Percentiles rank a stretch among this genome's conserved stretches.
These are phyloP conservation scores for Elsinoe australis DNA, from an alignment of 2,329 filamentous ascomycete species.

Conservation along the genomic window DNA sequence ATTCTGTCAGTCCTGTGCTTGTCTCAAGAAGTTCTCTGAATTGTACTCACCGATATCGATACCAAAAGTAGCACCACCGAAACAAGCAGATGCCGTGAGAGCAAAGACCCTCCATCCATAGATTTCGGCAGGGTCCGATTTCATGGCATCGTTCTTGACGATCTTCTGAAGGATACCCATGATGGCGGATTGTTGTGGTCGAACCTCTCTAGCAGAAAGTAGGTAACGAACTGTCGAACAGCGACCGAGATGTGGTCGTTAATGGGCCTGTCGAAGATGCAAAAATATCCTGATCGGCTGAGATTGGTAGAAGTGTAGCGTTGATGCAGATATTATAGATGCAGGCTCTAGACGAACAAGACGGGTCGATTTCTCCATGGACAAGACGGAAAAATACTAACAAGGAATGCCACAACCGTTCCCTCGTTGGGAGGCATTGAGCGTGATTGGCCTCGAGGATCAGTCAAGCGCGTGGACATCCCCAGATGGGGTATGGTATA, in stretches of 20 bases:
- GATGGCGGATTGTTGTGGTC: neutral
- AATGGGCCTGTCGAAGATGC: neutral
- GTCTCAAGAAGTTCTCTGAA: too few species aligned
- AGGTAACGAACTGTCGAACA: too few species aligned
- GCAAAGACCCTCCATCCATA: slow-evolving; percentile 63
- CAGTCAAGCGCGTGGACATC: neutral
- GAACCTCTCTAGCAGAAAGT: neutral
- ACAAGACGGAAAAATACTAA: slow-evolving; percentile 14
- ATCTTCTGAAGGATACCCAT: slow-evolving; percentile 46
- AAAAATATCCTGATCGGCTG: slow-evolving; percentile 1
- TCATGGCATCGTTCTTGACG: slow-evolving; percentile 65
- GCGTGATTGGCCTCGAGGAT: slow-evolving; percentile 13
- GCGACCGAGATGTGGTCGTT: neutral
- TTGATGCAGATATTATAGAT: slow-evolving; percentile 8
- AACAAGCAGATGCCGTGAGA: slow-evolving; percentile 58
- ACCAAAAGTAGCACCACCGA: slow-evolving; percentile 62
- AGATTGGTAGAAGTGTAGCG: slow-evolving; percentile 4
- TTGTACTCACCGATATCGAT: slow-evolving; percentile 52
- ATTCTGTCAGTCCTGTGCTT: neutral
- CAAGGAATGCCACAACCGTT: slow-evolving; percentile 12
- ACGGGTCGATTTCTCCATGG: slow-evolving; percentile 15
- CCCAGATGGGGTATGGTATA: slow-evolving; percentile 8
- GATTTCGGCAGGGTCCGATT: slow-evolving; percentile 56
- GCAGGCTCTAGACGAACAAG: slow-evolving; percentile 5
- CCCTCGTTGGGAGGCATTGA: neutral